These are phyloP conservation scores for Talaromyces nanjingensis DNA, from an alignment of 495 filamentous ascomycete species.

Conservation along the genomic window DNA sequence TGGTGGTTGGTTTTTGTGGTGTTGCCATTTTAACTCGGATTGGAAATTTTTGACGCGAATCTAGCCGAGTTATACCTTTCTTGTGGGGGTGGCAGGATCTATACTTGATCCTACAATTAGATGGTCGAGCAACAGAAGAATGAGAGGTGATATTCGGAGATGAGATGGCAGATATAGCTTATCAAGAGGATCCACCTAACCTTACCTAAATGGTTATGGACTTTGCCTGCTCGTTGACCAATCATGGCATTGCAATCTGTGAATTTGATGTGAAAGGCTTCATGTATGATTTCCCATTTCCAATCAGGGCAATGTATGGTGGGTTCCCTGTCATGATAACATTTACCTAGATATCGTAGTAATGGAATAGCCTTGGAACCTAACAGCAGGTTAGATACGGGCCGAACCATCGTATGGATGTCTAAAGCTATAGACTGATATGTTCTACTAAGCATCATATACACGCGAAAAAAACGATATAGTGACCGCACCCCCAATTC, in stretches of 20 bases:
- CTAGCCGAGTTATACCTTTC: too few relatives aligned
- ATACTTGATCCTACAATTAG: neutral
- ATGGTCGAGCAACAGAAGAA: neutral
- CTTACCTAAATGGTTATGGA: neutral
- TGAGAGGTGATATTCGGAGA: neutral
- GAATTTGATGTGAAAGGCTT: neutral
- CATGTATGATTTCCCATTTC: neutral
- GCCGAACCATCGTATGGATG: neutral
- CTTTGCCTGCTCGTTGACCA: neutral
- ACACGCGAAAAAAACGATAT: neutral
- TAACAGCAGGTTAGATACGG: too few relatives aligned
- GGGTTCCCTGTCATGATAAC: too few relatives aligned
- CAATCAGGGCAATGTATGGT: neutral
- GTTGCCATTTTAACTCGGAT: neutral
- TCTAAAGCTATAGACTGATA: neutral
- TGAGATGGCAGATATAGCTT: neutral
- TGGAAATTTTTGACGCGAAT: neutral
- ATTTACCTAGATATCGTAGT: neutral
- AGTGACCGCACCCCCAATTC: neutral
- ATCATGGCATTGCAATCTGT: neutral
- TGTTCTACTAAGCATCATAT: slow-evolving; percentile 1
- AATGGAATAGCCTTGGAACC: neutral
- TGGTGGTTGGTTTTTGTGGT: neutral
- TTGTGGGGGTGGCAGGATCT: neutral
- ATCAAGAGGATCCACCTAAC: neutral